These are phyloP conservation scores for Aureobasidium zeae DNA, from an alignment of 2,329 filamentous ascomycete species.

Conservation along the genomic window DNA sequence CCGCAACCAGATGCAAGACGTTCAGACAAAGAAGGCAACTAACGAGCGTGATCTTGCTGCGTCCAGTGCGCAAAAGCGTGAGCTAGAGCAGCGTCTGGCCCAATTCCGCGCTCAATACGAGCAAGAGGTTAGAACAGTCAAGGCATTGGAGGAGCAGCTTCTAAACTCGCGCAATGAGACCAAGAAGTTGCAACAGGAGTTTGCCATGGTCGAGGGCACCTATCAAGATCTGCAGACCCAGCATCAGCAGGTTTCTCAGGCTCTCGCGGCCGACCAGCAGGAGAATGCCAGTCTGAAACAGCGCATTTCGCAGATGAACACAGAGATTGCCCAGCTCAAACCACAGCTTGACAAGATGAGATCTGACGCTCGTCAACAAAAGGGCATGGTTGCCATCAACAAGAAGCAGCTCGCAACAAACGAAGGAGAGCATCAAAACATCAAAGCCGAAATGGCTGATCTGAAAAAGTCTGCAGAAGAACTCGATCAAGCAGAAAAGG, in stretches of 20 bases:
- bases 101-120: constrained; percentile 86
- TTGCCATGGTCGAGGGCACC: constrained; percentile 70
- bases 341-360: constrained; percentile 89
- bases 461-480: constrained; percentile 46
- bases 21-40: constrained; percentile 68
- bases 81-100: constrained; percentile 79
- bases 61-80: constrained; percentile 76
- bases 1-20: constrained; percentile 87
- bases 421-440: constrained; percentile 78
- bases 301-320: constrained; percentile 72
- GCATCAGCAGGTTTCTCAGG: constrained; percentile 63
- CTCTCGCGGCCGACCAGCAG: constrained; percentile 75
- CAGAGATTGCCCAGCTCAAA: constrained; percentile 73
- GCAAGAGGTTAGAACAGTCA: constrained; percentile 82
- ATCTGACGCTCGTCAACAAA: constrained; percentile 86
- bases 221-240: constrained; percentile 75
- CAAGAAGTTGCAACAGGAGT: constrained; percentile 73
- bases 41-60: constrained; percentile 77
- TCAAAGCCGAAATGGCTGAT: constrained; percentile 68
- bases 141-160: constrained; percentile 74
- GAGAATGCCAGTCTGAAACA: constrained; percentile 83
- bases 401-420: constrained; percentile 92
- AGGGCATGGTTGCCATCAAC: constrained; percentile 93
- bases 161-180: constrained; percentile 68
- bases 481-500: constrained; percentile 26